Evolutionary conservation across 1,139 yeast genomes (phyloP), one percentile per base, ranked within the genome.

Genomic region (Kodamaea suecica): DNA sequence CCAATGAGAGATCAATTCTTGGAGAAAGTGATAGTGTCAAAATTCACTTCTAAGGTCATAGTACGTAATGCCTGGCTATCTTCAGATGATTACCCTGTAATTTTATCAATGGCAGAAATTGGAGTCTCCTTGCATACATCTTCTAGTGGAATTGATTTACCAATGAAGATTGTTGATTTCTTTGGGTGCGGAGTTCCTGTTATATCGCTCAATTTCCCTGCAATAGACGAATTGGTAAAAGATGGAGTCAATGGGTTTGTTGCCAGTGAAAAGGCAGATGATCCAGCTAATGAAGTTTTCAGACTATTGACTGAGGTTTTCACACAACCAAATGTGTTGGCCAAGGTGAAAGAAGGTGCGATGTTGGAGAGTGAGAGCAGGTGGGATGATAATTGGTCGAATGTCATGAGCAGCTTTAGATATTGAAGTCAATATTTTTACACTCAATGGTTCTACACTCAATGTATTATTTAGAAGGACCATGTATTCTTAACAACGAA

Each of bases 181-280:
- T 90, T 90, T 66, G 98, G 98, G 0, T 86, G 95, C 44, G 98
- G 98, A 0, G 66, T 92, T 5, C 99, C 98, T 1, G 97, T 88
- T 0, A 67, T 90, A 3, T 78, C 96, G 0, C 64, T 90, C 37
- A 65, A 70, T 27, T 92, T 85, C 55, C 80, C 84, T 0, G 94
- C 95, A 6, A 70, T 84, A 15, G 63, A 63, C 7, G 92, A 83
- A 48, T 56, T 83, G 34, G 84, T 83, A 3, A 55, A 63, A 31
- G 59, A 72, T 29, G 59, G 59, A 0, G 50, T 50, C 1, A 75
- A 76, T 46, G 84, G 80, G 8, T 45, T 69, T 28, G 48, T 74
- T 2, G 53, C 71, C 21, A 48, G 51, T 4, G 42, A 47, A 14
- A 60, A 23, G 55, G 50, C 23, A 73, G 55, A 63, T 23, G 71